Evolutionary conservation across 805 yeast species (phyloP).

Genomic region (Nakazawaea laoshanensis): DNA sequence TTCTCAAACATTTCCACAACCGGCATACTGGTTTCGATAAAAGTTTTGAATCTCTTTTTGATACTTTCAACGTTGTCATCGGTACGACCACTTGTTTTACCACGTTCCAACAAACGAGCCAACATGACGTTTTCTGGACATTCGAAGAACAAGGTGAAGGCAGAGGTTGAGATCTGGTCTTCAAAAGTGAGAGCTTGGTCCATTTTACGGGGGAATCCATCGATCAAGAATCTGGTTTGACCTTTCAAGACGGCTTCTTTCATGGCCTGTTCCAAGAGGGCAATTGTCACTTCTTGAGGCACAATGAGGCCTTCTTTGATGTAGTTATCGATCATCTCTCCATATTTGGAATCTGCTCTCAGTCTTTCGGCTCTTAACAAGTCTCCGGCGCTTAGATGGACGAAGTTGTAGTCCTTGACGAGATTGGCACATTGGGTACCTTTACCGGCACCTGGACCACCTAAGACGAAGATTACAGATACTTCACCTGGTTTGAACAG

Average conservation of each 20-base stretch:
- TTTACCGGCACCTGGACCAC: conserved; percentile 98
- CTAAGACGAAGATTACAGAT: conserved; percentile 82
- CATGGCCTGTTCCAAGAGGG: conserved; percentile 75
- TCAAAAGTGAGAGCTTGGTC: conserved; percentile 96
- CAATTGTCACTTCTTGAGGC: conserved; percentile 88
- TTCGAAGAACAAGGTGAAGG: conserved; percentile 67
- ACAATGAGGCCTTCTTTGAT: conserved; percentile 88
- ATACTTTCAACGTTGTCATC: conserved; percentile 93
- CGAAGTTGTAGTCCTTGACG: conserved; percentile 72
- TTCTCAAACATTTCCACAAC: conserved; percentile 78
- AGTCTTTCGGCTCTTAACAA: conserved; percentile 86
- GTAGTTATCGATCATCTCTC: conserved; percentile 74
- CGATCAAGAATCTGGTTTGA: conserved; percentile 65
- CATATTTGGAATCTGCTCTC: conserved; percentile 74
- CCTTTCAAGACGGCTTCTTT: conserved; percentile 39
- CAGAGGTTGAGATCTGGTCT: conserved; percentile 60
- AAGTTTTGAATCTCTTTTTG: conserved; percentile 80
- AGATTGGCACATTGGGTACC: conserved; percentile 92
- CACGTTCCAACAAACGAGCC: conserved; percentile 76
- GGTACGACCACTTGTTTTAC: conserved; percentile 88
- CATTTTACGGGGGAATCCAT: conserved; percentile 98
- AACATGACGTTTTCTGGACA: conserved; percentile 83
- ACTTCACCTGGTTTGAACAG: conserved; percentile 58
- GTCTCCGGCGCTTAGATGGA: conserved; percentile 95
- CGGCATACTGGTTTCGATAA: conserved; percentile 86